Base-by-base conservation (phyloP, 495 filamentous ascomycete genomes). In the Penicillium longicatenatum region DNA sequence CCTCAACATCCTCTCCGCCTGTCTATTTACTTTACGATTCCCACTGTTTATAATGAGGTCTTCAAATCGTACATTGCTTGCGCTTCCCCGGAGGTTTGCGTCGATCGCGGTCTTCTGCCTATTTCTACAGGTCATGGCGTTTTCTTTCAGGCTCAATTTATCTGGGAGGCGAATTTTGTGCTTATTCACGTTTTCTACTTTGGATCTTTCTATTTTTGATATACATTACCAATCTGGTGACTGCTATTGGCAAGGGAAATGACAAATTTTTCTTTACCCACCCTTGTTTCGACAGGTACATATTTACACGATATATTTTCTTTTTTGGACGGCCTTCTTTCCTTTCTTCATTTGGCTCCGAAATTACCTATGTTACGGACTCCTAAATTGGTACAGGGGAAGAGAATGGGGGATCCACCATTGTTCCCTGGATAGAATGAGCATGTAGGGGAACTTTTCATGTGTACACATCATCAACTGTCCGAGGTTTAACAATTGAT, bases 1-100 rank as follows among this genome's bases (percentile, higher is more conserved):
- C 31, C 45, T 35, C 24, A 11, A 50, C 42, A 31, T 26, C 55
- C 30, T 54, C 49, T 62, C 50, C 58, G 41, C 52, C 58, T 69
- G 66, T 69, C 56, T 45, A 69, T 69, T 64, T 10, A 51, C 51
- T 51, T 63, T 51, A 69, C 63, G 63, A 69, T 69, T 69, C 66
- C 66, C 66, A 67, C 60, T 69, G 66, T 69, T 53, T 62, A 70
- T 70, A 70, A 65, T 53, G 64, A 70, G 65, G 55, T 56, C 43
- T 59, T 31, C 56, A 50, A 53, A 59, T 63, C 61, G 47, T 65
- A 70, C 54, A 68, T 69, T 65, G 45, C 54, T 62, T 43, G 41
- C 46, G 53, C 46, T 63, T 62, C n/a, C 35, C 44, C 47, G 56
- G 46, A 55, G 58, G 49, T 66, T 58, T 47, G 42, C 54, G 41